phyloP scores from a whole-genome alignment of 2,329 filamentous ascomycete species.

The Coniochaeta sp. region DNA sequence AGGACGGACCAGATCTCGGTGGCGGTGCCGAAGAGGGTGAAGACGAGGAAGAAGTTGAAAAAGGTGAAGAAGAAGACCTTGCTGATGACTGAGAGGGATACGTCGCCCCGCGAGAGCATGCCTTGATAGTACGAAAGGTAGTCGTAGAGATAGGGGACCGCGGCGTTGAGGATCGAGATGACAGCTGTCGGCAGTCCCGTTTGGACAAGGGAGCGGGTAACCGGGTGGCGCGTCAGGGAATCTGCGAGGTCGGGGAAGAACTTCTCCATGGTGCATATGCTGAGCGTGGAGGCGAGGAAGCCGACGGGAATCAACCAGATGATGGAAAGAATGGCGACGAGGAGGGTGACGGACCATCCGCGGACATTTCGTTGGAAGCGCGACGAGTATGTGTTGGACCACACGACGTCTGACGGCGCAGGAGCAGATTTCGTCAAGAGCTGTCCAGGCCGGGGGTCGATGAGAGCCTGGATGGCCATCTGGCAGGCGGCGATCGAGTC shows the following conservation, averaged over 20 bases:
- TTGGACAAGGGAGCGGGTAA: slow-evolving; percentile 71
- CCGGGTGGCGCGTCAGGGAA: slow-evolving; percentile 58
- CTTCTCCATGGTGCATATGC: slow-evolving; percentile 70
- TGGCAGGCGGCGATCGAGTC: slow-evolving; percentile 87
- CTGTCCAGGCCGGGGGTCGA: slow-evolving; percentile 82
- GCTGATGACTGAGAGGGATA: slow-evolving; percentile 89
- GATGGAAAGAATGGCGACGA: slow-evolving; percentile 77
- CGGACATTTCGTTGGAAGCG: slow-evolving; percentile 66
- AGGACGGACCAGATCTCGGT: slow-evolving; percentile 67
- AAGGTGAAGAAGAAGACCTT: slow-evolving; percentile 99
- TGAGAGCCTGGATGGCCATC: slow-evolving; percentile 91
- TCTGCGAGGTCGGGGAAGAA: slow-evolving; percentile 65
- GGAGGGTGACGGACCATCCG: slow-evolving; percentile 75
- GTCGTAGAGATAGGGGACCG: slow-evolving; percentile 91
- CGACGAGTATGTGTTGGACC: slow-evolving; percentile 85
- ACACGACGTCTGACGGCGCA: slow-evolving; percentile 86
- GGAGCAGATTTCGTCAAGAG: slow-evolving; percentile 82
- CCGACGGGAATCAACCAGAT: slow-evolving; percentile 83
- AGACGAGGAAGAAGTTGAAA: slow-evolving; percentile 97
- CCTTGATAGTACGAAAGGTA: slow-evolving; percentile 87
- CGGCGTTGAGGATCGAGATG: slow-evolving; percentile 79
- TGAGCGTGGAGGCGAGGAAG: slow-evolving; percentile 70
- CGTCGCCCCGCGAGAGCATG: slow-evolving; percentile 89
- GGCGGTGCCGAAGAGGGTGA: slow-evolving; percentile 81
- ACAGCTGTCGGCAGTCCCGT: slow-evolving; percentile 82